Conservation (phyloP, 163 green algal genomes). For the Trebouxia gelatinosa region DNA sequence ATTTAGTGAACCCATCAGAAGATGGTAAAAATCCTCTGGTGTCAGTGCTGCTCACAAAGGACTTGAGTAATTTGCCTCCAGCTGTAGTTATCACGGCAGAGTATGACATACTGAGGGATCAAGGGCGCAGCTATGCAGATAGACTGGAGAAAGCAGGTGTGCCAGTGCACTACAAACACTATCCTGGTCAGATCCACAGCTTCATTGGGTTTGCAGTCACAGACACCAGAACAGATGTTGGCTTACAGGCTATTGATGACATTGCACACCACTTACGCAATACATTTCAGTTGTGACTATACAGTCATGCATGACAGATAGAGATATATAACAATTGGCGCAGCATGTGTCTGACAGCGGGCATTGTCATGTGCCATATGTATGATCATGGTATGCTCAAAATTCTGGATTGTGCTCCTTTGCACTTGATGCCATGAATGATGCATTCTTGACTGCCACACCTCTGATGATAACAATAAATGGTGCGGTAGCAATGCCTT, state of each 20-base stretch:
- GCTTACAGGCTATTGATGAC: constrained; percentile 3
- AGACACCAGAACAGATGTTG: neutral
- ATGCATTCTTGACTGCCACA: too few species aligned
- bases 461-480: too few species aligned
- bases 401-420: too few species aligned
- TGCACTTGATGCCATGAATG: too few species aligned
- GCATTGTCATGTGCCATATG: too few species aligned
- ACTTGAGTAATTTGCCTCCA: neutral
- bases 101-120: neutral
- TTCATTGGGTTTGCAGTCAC: constrained; percentile 3
- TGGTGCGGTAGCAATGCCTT: too few species aligned
- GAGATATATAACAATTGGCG: too few species aligned
- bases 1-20: neutral
- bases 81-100: constrained; percentile 4
- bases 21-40: neutral
- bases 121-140: neutral
- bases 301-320: too few species aligned
- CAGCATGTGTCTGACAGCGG: too few species aligned
- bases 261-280: neutral
- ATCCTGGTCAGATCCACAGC: neutral
- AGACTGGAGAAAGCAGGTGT: constrained; percentile 10
- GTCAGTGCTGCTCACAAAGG: neutral
- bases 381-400: too few species aligned
- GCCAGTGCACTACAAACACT: neutral
- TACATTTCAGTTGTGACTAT: neutral